A percentile compares a stretch with the other conserved stretches of the same genome.
These are phyloP conservation scores for Phytopythium litorale DNA, from an alignment of 352 stramenopile genomes.

Conservation along the genomic window DNA sequence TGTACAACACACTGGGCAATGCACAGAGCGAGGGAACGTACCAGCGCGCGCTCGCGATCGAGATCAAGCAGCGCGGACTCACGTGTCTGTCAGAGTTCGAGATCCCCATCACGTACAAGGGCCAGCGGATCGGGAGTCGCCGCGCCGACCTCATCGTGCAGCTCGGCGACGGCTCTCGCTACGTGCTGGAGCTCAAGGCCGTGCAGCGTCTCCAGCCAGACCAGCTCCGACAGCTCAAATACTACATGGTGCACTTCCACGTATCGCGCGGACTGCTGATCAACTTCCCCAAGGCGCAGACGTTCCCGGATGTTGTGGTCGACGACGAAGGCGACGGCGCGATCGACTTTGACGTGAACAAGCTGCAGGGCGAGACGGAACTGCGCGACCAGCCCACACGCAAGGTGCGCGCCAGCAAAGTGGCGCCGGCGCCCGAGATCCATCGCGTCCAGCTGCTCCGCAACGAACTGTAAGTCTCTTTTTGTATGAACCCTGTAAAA, in stretches of 20 bases:
- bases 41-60: slow-evolving; percentile 23
- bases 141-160: slow-evolving; percentile 28
- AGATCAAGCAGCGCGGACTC: slow-evolving; percentile 22
- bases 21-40: slow-evolving; percentile 38
- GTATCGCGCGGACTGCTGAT: slow-evolving; percentile 32
- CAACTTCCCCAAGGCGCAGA: slow-evolving; percentile 32
- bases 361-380: slow-evolving; percentile 6
- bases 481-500: not conserved
- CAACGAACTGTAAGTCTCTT: not conserved
- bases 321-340: not conserved
- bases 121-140: slow-evolving; percentile 19
- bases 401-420: slow-evolving; percentile 6
- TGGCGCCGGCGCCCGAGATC: slow-evolving; percentile 6
- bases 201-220: slow-evolving; percentile 16
- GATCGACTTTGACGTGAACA: slow-evolving; percentile 5
- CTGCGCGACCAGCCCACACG: not conserved
- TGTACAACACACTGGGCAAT: slow-evolving; percentile 23
- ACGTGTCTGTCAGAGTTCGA: slow-evolving; percentile 21
- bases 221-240: slow-evolving; percentile 32
- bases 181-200: slow-evolving; percentile 36
- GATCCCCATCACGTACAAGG: slow-evolving; percentile 33
- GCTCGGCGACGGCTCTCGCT: slow-evolving; percentile 17
- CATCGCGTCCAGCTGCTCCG: not conserved
- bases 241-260: slow-evolving; percentile 35
- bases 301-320: slow-evolving; percentile 20